Conservation (phyloP, 306 rosid genomes). For the Arachis stenosperma region DNA sequence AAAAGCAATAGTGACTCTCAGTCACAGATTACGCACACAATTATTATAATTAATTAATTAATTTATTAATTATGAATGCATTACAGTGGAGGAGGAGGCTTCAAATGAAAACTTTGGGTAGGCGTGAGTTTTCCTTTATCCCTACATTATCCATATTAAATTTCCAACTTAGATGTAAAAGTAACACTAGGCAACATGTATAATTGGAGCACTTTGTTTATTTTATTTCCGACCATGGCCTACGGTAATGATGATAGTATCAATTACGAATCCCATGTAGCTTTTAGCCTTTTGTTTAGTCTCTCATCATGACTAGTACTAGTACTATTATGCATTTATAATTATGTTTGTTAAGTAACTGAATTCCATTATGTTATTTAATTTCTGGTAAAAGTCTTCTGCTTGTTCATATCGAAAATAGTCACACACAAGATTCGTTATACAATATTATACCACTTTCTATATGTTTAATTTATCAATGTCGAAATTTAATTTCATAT, state of each 20-base stretch:
- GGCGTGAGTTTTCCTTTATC: constrained; percentile 45
- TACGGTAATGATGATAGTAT: constrained; percentile 52
- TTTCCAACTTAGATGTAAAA: constrained; percentile 43
- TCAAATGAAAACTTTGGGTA: constrained; percentile 47
- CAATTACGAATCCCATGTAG: constrained; percentile 36
- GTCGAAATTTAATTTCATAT: not conserved
- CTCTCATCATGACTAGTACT: constrained; percentile 31
- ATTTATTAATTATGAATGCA: constrained; percentile 17
- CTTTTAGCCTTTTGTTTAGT: constrained; percentile 44
- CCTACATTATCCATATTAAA: constrained; percentile 50
- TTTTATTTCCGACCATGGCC: constrained; percentile 44
- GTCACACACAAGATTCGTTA: constrained; percentile 35
- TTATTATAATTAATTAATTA: not conserved
- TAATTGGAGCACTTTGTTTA: constrained; percentile 44
- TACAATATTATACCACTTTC: constrained; percentile 1
- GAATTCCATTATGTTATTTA: not conserved
- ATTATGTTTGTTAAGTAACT: constrained; percentile 10
- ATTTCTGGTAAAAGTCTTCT: constrained; percentile 25
- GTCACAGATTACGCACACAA: constrained; percentile 30
- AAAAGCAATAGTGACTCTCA: constrained; percentile 41
- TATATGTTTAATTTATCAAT: not conserved
- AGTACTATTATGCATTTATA: constrained; percentile 11
- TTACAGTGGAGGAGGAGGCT: constrained; percentile 34
- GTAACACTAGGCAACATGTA: constrained; percentile 15
- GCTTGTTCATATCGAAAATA: constrained; percentile 51